Evolutionary conservation across 148 eudicot species (phyloP), one percentile per base, ranked within the genome.

Genomic region (Silene conica): DNA sequence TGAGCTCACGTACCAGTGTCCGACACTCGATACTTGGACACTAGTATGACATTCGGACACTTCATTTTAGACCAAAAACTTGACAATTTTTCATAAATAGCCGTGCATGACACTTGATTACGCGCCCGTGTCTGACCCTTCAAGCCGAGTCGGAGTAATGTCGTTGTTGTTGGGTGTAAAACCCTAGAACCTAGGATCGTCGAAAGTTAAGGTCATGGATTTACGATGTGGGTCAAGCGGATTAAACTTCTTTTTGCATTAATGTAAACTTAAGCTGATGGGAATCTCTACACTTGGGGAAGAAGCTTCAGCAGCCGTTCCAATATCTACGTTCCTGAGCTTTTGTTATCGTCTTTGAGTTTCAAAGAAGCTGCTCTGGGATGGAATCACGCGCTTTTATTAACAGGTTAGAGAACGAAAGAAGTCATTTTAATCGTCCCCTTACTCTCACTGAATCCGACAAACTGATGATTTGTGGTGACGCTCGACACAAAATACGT

Each of bases 381-480:
- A 48, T 95, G 98, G 98, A 89, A 90, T 76, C 98, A 92, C 78
- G 91, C 93, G 73, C 76, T 95, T 66, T 57, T 85, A 34, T 80
- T 88, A 73, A 82, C 98, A 80, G 85, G 98, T 95, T 80, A 46
- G 65, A 16, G 15, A 66, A 52, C 23, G 62, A 58, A 69, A 11
- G 1, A 31, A 31, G 19, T 46, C 63, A 21, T 15, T 46, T n/a
- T 8, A 20, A 58, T 70, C 38, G 54, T 6, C 16, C 31, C 57
- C 34, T 23, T 72, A 28, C 14, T 61, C 57, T 65, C 14, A 22
- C 25, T 76, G 41, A 63, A 65, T 54, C 62, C 1, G 5, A 34
- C 28, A 74, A 7, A 6, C 8, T 38, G 6, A 9, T 38, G 43
- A 38, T n/a, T n/a, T n/a, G 23, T 31, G 26, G 43, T 75, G 81